Base-by-base conservation (phyloP, 139 green algal species). In the Chlamydomonas sp. region DNA sequence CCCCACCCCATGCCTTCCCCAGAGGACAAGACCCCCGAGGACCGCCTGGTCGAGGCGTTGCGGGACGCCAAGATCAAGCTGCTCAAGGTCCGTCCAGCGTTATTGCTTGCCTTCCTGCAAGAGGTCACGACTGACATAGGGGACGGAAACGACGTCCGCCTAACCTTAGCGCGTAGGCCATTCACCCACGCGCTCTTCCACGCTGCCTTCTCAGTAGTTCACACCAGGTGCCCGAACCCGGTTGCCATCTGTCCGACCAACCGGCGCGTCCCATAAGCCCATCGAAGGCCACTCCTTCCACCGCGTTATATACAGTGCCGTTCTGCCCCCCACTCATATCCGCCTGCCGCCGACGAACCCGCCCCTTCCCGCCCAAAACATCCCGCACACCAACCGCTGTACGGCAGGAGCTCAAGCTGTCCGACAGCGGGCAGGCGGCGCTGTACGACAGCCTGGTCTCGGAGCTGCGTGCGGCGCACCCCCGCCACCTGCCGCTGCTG, bases 41-140 rank as follows among this genome's bases (percentile, higher is more conserved):
- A 77, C n/a, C 79, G 88, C 86, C 83, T 97, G 69, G 31, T 75
- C 5, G 89, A 96, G 71, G 94, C 93, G 9, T 58, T 97, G 49
- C 78, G 93, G 66, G 95, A 97, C 66, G 96, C 95, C 5, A 91
- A 96, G 84, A 89, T 97, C 69, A 94, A 94, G 80, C 79, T 97
- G 0, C 84, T 97, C 59, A 93, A 96, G 93, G 93, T 93, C 31
- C 31, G 31, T 49, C 31, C 31, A 49, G 31, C 31, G 31, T 49
- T 49, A 49, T 49, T 49, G 31, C 31, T 49, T 49, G 31, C 57
- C 8, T 9, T 78, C 73, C 73, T 60, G 17, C 73, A 58, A 58
- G 16, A 18, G 20, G 17, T 58, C 57, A 20, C 20, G 17, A 16
- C 12, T 78, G 73, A 16, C 14, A 58, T 9, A 9, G 8, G 17